Evolutionary conservation across 192 early-diverging fungal genomes (phyloP).

Genomic region (Spizellomyces sp.): DNA sequence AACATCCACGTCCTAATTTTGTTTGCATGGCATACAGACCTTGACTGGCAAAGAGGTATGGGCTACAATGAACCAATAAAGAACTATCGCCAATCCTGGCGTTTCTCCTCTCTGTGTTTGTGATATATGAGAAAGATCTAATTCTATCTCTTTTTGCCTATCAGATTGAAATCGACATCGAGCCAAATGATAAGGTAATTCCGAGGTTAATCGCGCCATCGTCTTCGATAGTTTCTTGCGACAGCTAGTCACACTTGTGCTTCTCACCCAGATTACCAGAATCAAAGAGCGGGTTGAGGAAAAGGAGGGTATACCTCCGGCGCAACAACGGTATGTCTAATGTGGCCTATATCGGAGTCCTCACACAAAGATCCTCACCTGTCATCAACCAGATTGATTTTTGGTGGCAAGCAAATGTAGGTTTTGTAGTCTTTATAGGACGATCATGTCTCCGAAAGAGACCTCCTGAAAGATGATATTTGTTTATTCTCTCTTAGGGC

Average conservation of each 20-base stretch:
- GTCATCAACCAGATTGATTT: slow-evolving; percentile 67
- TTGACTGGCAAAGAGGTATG: slow-evolving; percentile 85
- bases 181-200: slow-evolving; percentile 68
- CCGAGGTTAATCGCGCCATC: no score
- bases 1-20: neutral
- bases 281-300: slow-evolving; percentile 94
- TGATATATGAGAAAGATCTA: neutral
- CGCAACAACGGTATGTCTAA: slow-evolving; percentile 75
- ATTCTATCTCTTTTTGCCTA: neutral
- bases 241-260: neutral
- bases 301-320: slow-evolving; percentile 96
- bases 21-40: slow-evolving; percentile 52
- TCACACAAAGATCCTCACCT: no score
- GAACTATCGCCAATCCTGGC: neutral
- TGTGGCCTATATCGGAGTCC: no score
- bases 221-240: neutral
- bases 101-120: no score
- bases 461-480: no score
- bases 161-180: slow-evolving; percentile 91
- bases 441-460: neutral
- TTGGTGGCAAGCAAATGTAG: slow-evolving; percentile 92
- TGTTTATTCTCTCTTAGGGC: slow-evolving; percentile 47
- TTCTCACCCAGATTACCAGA: slow-evolving; percentile 60
- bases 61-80: neutral
- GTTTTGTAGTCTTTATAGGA: slow-evolving; percentile 7